phyloP scores from a whole-genome alignment of 768 basidiomycete genomes.

The Termitomyces bulborhizus region DNA sequence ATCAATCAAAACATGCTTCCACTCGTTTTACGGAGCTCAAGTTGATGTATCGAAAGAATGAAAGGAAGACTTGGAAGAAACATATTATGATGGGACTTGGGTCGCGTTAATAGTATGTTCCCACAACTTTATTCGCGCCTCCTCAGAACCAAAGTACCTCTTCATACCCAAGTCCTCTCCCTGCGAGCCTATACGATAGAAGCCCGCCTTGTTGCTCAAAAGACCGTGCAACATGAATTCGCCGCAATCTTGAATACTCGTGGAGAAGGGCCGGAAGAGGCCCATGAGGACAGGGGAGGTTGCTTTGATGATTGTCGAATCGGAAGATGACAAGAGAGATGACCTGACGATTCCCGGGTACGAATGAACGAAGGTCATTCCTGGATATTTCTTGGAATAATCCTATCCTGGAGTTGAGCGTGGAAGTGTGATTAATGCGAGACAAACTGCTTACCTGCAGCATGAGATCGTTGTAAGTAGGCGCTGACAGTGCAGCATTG shows the following conservation, averaged over 20 bases:
- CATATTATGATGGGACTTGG: neutral
- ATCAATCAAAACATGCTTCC: too few relatives aligned
- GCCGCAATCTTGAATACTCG: conserved; percentile 7
- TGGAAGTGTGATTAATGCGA: neutral
- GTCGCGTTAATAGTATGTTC: conserved; percentile 23
- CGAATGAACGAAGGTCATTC: conserved; percentile 31
- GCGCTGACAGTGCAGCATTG: conserved; percentile 11
- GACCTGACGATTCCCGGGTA: conserved; percentile 36
- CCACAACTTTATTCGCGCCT: conserved; percentile 31
- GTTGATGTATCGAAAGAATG: neutral
- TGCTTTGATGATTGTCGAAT: conserved; percentile 18
- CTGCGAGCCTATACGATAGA: conserved; percentile 23
- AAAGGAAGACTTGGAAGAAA: neutral
- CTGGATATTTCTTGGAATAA: conserved; percentile 27
- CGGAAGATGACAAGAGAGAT: conserved; percentile 17
- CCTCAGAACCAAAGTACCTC: conserved; percentile 28
- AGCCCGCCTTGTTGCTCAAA: conserved; percentile 19
- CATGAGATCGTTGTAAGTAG: conserved; percentile 38
- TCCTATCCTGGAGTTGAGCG: conserved; percentile 18
- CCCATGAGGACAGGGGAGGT: conserved; percentile 12
- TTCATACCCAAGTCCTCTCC: conserved; percentile 27
- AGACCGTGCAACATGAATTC: conserved; percentile 31
- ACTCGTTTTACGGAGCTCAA: neutral
- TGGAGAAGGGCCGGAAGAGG: conserved; percentile 14
- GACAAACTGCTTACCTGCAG: conserved; percentile 24